Conservation (phyloP, 306 rosid genomes). For the Abrus precatorius region DNA sequence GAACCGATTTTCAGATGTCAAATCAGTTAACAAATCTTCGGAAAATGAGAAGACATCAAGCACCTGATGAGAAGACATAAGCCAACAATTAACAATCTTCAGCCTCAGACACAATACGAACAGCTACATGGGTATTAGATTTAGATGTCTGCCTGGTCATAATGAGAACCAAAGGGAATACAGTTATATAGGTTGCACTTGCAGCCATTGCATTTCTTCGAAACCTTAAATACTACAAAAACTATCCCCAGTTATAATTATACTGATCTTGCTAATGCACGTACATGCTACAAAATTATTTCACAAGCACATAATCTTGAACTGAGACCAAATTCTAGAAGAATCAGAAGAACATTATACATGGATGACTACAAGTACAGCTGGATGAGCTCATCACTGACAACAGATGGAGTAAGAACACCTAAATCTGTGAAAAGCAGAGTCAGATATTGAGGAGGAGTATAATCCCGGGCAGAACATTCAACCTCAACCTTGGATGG, state of each 20-base stretch:
- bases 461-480: conserved; percentile 92
- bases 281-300: conserved; percentile 43
- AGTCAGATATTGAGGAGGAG: conserved; percentile 97
- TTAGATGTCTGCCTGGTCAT: conserved; percentile 16
- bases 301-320: conserved; percentile 26
- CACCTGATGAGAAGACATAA: too few relatives aligned
- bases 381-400: conserved; percentile 97
- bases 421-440: conserved; percentile 94
- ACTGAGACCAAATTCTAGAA: background rate
- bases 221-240: background rate
- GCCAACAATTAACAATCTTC: too few relatives aligned
- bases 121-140: background rate
- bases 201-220: conserved; percentile 19
- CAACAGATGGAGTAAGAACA: conserved; percentile 94
- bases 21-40: background rate
- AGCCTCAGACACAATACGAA: background rate
- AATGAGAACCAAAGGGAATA: background rate
- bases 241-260: conserved; percentile 16
- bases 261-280: conserved; percentile 19
- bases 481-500: conserved; percentile 97
- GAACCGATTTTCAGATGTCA: background rate
- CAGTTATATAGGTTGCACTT: conserved; percentile 7
- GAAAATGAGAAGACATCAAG: background rate
- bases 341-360: conserved; percentile 17
- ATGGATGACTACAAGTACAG: conserved; percentile 71